Conservation (phyloP, 2,329 filamentous ascomycete species). For the Neoscytalidium dimidiatum region DNA sequence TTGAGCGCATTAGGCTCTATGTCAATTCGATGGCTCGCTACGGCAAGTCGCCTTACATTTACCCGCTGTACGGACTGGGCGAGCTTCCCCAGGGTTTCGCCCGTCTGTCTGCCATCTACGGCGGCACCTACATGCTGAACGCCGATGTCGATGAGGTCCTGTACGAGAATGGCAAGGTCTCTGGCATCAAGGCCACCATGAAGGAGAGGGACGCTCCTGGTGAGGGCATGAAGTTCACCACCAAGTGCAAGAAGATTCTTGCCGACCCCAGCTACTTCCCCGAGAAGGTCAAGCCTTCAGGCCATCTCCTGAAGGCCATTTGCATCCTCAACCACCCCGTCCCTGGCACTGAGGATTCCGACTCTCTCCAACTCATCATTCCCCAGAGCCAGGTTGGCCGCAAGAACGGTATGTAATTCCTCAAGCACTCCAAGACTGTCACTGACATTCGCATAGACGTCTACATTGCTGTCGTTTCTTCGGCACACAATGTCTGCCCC, state of each 20-base stretch:
- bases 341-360: constrained; percentile 81
- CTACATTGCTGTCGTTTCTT: constrained; percentile 94
- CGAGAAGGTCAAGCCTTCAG: constrained; percentile 80
- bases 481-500: constrained; percentile 96
- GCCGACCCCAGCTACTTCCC: constrained; percentile 98
- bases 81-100: constrained; percentile 98
- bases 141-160: constrained; percentile 87
- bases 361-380: constrained; percentile 94
- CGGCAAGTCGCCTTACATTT: constrained; percentile 99
- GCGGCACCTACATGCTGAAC: constrained; percentile 99
- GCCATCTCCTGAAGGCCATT: constrained; percentile 92
- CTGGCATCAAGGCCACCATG: constrained; percentile 97
- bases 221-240: constrained; percentile 85
- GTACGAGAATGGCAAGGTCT: constrained; percentile 83
- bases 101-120: constrained; percentile 95
- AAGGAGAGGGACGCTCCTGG: constrained; percentile 74
- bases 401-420: constrained; percentile 73
- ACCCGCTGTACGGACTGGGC: constrained; percentile 94
- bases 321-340: constrained; percentile 97
- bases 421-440: too few relatives aligned
- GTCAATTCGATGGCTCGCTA: constrained; percentile 97
- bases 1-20: constrained; percentile 92
- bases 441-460: constrained; percentile 63
- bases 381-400: constrained; percentile 96
- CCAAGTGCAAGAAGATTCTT: constrained; percentile 93